phyloP scores from a whole-genome alignment of 164 flowering plant genomes.

The Stephania cephalantha region DNA sequence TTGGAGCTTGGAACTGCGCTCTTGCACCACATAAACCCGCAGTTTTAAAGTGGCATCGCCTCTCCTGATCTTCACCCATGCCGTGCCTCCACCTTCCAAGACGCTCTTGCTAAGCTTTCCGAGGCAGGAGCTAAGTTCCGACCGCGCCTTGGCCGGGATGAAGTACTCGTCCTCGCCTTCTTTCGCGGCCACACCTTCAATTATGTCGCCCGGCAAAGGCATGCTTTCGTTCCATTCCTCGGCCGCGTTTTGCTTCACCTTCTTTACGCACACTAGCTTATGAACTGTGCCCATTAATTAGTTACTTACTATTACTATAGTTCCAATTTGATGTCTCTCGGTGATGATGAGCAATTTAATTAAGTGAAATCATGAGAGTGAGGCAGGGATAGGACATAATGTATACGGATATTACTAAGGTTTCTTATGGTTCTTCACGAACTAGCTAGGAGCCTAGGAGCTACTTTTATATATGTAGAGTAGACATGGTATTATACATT shows the following conservation, averaged over 20 bases:
- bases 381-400: no score
- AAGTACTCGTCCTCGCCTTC: constrained; percentile 24
- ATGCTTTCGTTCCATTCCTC: constrained; percentile 58
- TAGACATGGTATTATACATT: no score
- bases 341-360: no score
- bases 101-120: constrained; percentile 25
- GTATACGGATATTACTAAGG: no score
- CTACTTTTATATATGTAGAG: no score
- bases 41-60: constrained; percentile 36
- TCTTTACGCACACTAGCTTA: constrained; percentile 36
- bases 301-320: no score
- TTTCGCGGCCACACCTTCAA: constrained; percentile 37
- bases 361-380: no score
- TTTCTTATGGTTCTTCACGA: no score
- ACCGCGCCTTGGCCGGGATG: constrained; percentile 24
- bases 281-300: no score
- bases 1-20: constrained; percentile 26
- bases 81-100: constrained; percentile 5
- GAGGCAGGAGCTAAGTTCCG: constrained; percentile 41
- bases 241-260: constrained; percentile 39
- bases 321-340: no score
- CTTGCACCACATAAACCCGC: constrained; percentile 31
- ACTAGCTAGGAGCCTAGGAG: no score
- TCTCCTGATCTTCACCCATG: constrained; percentile 46
- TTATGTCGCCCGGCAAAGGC: constrained; percentile 62